A percentile compares a stretch with the other conserved stretches of the same genome.
Conservation (phyloP, 2,329 filamentous ascomycete species). For the Akanthomyces muscarius region DNA sequence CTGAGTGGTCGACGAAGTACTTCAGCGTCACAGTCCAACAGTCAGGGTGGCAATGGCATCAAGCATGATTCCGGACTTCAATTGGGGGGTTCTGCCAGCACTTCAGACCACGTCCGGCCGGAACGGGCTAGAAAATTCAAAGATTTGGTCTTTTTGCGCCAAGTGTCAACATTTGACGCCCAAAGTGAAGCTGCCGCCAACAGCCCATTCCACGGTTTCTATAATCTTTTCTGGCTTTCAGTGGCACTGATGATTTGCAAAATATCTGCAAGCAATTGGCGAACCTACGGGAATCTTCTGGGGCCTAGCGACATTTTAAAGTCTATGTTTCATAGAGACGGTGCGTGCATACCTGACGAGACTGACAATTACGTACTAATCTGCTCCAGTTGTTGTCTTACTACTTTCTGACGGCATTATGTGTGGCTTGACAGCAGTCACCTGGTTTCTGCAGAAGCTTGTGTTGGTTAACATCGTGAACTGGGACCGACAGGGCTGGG, state of each 20-base stretch:
- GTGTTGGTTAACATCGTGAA: conserved; percentile 56
- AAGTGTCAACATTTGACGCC: conserved; percentile 71
- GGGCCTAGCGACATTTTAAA: conserved; percentile 69
- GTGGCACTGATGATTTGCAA: conserved; percentile 63
- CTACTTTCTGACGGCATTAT: conserved; percentile 64
- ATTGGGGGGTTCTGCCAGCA: conserved; percentile 17
- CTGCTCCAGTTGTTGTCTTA: conserved; percentile 44
- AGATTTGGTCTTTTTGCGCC: conserved; percentile 64
- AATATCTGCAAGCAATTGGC: conserved; percentile 65
- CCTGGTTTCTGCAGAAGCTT: conserved; percentile 60
- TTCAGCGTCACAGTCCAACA: neutral
- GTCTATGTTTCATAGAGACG: conserved; percentile 57
- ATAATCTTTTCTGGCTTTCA: conserved; percentile 72
- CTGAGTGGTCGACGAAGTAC: neutral
- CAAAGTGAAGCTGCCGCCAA: conserved; percentile 62
- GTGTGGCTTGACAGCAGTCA: conserved; percentile 61
- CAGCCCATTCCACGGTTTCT: conserved; percentile 75
- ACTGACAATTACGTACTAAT: neutral
- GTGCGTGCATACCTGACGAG: conserved; percentile 25
- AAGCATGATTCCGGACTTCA: conserved; percentile 24
- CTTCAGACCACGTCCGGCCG: conserved; percentile 3
- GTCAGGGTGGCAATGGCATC: neutral
- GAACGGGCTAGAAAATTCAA: conserved; percentile 31
- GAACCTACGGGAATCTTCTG: conserved; percentile 62
- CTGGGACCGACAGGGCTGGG: conserved; percentile 68